These are phyloP conservation scores for Lecanosticta acicola DNA, from an alignment of 2,329 filamentous ascomycete species.

Conservation along the genomic window DNA sequence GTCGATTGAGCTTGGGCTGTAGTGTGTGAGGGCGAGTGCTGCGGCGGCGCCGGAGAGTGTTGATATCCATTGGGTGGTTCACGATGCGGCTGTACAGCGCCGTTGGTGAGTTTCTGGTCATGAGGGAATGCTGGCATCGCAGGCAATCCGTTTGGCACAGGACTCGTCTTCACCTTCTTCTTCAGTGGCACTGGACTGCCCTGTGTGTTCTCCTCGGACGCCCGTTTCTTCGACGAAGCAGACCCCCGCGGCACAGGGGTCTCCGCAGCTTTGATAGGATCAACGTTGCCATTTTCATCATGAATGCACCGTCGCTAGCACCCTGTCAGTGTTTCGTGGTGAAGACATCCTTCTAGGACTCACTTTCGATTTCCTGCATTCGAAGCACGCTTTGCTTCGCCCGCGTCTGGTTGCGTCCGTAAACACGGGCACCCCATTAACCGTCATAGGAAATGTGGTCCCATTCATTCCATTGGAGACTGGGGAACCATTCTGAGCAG, in stretches of 20 bases:
- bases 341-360: background rate
- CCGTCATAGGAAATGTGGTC: slow-evolving; percentile 46
- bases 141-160: slow-evolving; percentile 6
- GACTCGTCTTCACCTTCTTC: slow-evolving; percentile 19
- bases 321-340: background rate
- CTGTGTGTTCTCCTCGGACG: slow-evolving; percentile 34
- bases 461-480: slow-evolving; percentile 33
- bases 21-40: background rate
- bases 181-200: slow-evolving; percentile 24
- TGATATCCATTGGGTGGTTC: background rate
- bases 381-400: slow-evolving; percentile 58
- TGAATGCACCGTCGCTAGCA: slow-evolving; percentile 60
- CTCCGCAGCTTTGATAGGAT: slow-evolving; percentile 59
- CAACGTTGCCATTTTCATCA: slow-evolving; percentile 58
- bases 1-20: background rate
- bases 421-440: slow-evolving; percentile 55
- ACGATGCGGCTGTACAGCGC: background rate
- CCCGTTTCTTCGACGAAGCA: slow-evolving; percentile 50
- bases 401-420: slow-evolving; percentile 36
- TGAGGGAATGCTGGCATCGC: background rate
- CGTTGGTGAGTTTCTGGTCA: background rate
- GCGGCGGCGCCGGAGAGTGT: background rate
- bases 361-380: slow-evolving; percentile 64
- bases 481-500: slow-evolving; percentile 7
- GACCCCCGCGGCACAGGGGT: slow-evolving; percentile 55